These are phyloP conservation scores for Phytophthora pinifolia DNA, from an alignment of 352 stramenopile genomes.

Conservation along the genomic window DNA sequence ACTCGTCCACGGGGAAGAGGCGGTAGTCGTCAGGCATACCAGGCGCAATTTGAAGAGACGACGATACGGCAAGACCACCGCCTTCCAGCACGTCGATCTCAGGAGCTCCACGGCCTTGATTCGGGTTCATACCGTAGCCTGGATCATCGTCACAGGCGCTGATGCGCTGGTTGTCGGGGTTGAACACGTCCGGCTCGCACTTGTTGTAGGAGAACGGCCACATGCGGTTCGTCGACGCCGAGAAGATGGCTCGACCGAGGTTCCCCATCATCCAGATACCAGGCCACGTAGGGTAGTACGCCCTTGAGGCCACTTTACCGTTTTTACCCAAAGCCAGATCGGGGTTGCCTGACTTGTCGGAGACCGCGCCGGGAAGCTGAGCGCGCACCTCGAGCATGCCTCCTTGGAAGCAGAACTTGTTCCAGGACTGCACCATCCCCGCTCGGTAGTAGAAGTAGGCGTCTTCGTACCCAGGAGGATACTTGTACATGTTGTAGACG, in stretches of 20 bases:
- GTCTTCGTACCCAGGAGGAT: conserved; percentile 46
- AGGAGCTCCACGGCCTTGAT: conserved; percentile 82
- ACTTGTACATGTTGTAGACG: conserved; percentile 58
- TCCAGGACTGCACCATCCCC: conserved; percentile 90
- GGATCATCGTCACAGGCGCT: conserved; percentile 89
- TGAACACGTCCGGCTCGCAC: conserved; percentile 62
- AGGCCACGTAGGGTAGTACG: conserved; percentile 81
- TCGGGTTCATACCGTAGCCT: conserved; percentile 88
- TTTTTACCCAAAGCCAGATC: conserved; percentile 46
- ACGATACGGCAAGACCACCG: conserved; percentile 57
- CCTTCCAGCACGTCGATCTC: conserved; percentile 94
- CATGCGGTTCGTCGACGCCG: conserved; percentile 85
- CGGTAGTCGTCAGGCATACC: conserved; percentile 51
- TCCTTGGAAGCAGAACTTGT: conserved; percentile 95
- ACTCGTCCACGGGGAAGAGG: conserved; percentile 20
- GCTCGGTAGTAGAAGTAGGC: conserved; percentile 54
- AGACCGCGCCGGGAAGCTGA: conserved; percentile 79
- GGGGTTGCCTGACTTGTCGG: conserved; percentile 46
- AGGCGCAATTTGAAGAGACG: conserved; percentile 80
- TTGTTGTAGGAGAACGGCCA: conserved; percentile 93
- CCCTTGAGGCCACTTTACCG: conserved; percentile 43
- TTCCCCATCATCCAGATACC: conserved; percentile 95
- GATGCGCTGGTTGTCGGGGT: conserved; percentile 39
- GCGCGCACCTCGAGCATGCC: conserved; percentile 92
- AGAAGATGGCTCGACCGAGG: conserved; percentile 91